A percentile compares a stretch with the other conserved stretches of the same genome.
Conservation (phyloP, 768 basidiomycete genomes). For the Auriscalpium vulgare region DNA sequence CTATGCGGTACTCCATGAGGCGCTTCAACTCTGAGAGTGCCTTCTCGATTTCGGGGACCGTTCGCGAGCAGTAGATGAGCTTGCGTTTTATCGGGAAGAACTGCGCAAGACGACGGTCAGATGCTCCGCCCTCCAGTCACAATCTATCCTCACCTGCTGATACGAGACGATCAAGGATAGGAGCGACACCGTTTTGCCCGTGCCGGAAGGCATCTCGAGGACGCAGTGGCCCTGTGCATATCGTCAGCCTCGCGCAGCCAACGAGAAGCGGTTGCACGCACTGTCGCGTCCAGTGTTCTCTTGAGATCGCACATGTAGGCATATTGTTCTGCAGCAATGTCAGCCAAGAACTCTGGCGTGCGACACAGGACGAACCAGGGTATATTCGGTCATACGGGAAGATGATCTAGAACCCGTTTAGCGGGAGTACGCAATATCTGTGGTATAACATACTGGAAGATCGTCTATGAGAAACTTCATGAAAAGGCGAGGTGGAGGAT, state of each 20-base stretch:
- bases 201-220: slow-evolving; percentile 99
- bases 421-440: background rate
- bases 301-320: slow-evolving; percentile 99
- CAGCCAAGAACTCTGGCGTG: slow-evolving; percentile 1
- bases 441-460: slow-evolving; percentile 33
- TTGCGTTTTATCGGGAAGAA: slow-evolving; percentile 90
- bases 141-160: slow-evolving; percentile 59
- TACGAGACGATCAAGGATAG: slow-evolving; percentile 95
- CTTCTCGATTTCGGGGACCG: slow-evolving; percentile 99
- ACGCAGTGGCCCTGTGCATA: slow-evolving; percentile 85
- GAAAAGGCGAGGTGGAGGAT: background rate
- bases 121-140: background rate
- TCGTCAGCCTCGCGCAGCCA: background rate
- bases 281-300: slow-evolving; percentile 89
- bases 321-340: slow-evolving; percentile 73
- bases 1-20: slow-evolving; percentile 81
- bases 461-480: slow-evolving; percentile 32
- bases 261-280: slow-evolving; percentile 26
- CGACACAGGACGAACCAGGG: slow-evolving; percentile 52
- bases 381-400: slow-evolving; percentile 95
- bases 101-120: slow-evolving; percentile 30
- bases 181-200: slow-evolving; percentile 96
- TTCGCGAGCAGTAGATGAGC: slow-evolving; percentile 97
- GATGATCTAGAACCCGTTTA: slow-evolving; percentile 48
- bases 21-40: slow-evolving; percentile 92